Percentiles rank a stretch among this genome's conserved stretches.
Conservation (phyloP, 2,329 filamentous ascomycete species). For the Periglandula ipomoeae region DNA sequence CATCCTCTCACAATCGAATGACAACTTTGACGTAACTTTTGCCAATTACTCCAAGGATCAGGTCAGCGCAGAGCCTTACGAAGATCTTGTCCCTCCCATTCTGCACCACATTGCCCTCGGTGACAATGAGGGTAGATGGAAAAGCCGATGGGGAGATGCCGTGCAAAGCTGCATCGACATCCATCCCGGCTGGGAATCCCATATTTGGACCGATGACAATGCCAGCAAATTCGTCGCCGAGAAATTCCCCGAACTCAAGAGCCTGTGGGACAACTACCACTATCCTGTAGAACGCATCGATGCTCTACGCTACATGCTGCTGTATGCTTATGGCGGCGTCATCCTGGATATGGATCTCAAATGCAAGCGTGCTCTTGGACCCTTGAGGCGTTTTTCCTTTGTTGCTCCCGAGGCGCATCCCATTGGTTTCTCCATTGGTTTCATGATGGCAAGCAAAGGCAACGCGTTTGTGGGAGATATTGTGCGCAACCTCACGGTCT, state of each 20-base stretch:
- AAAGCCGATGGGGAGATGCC: conserved; percentile 18
- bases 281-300: conserved; percentile 65
- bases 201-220: conserved; percentile 15
- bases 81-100: conserved; percentile 23
- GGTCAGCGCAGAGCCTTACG: conserved; percentile 17
- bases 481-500: conserved; percentile 22
- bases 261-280: conserved; percentile 38
- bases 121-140: conserved; percentile 12
- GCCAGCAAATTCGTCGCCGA: conserved; percentile 12
- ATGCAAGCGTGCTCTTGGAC: conserved; percentile 28
- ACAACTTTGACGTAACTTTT: conserved; percentile 25
- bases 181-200: conserved; percentile 24
- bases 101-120: conserved; percentile 26
- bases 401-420: conserved; percentile 31
- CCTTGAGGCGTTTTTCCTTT: conserved; percentile 30
- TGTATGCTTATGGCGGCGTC: conserved; percentile 24
- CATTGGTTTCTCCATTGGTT: conserved; percentile 30
- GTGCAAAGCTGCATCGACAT: conserved; percentile 23
- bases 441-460: conserved; percentile 28
- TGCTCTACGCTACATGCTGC: conserved; percentile 51
- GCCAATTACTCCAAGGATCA: conserved; percentile 21
- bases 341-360: conserved; percentile 21
- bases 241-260: conserved; percentile 25
- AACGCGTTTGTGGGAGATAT: conserved; percentile 25
- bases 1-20: conserved; percentile 18